These are phyloP conservation scores for Macrophomina pseudophaseolina DNA, from an alignment of 2,329 filamentous ascomycete species.

Conservation along the genomic window DNA sequence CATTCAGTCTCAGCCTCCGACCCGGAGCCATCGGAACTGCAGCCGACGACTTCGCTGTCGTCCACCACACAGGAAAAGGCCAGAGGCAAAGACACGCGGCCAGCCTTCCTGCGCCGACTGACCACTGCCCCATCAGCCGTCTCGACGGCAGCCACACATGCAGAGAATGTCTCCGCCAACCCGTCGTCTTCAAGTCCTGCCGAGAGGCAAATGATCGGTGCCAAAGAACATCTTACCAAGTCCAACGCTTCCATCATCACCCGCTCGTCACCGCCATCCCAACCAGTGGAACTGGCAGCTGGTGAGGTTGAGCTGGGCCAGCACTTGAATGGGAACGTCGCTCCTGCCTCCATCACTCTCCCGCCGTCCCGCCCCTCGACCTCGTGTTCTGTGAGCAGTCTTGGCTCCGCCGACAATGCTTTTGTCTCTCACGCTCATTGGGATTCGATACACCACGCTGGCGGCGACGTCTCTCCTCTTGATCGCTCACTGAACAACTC, in stretches of 20 bases:
- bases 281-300: not conserved
- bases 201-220: not conserved
- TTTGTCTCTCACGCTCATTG: constrained; percentile 6
- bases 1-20: not conserved
- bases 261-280: constrained; percentile 6
- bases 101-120: constrained; percentile 22
- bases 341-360: constrained; percentile 9
- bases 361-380: constrained; percentile 10
- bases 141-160: constrained; percentile 4
- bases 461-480: constrained; percentile 15
- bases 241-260: constrained; percentile 8
- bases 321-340: not conserved
- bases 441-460: constrained; percentile 3
- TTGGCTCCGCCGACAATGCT: not conserved
- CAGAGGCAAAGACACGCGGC: constrained; percentile 7
- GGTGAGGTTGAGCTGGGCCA: not conserved
- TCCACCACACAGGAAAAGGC: not conserved
- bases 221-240: constrained; percentile 20
- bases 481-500: constrained; percentile 7
- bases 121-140: constrained; percentile 9
- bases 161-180: constrained; percentile 16
- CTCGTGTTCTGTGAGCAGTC: constrained; percentile 12
- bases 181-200: constrained; percentile 1
- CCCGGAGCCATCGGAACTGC: not conserved
- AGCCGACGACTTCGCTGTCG: not conserved